These are phyloP conservation scores for Ceriops tagal DNA, from an alignment of 345 rosid genomes.

Conservation along the genomic window DNA sequence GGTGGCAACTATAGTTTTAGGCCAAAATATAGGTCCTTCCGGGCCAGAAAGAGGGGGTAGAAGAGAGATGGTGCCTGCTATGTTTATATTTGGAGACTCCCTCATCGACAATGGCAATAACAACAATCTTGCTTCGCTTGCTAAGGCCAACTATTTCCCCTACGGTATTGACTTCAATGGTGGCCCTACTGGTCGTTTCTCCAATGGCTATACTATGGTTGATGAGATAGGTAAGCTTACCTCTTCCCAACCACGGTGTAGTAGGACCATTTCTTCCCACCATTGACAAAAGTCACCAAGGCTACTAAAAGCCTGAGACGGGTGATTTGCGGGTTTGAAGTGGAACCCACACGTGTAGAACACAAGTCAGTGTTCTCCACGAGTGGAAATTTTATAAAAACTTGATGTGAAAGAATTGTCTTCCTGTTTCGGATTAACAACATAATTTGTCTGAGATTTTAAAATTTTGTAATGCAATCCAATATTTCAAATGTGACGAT, in stretches of 20 bases:
- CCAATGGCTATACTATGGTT: slow-evolving; percentile 93
- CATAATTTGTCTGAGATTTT: too few species aligned
- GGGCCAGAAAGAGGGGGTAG: slow-evolving; percentile 23
- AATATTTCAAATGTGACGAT: too few species aligned
- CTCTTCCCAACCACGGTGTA: neutral
- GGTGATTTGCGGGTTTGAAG: too few species aligned
- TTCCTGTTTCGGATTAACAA: too few species aligned
- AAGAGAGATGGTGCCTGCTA: slow-evolving; percentile 66
- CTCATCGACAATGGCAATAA: slow-evolving; percentile 94
- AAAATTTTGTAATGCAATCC: too few species aligned
- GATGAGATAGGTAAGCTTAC: slow-evolving; percentile 62
- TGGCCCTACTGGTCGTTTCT: slow-evolving; percentile 98
- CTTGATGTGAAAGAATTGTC: too few species aligned
- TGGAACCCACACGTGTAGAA: too few species aligned
- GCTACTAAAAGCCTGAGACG: too few species aligned
- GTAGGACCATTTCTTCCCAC: neutral
- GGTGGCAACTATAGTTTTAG: neutral
- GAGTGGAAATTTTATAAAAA: too few species aligned
- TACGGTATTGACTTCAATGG: slow-evolving; percentile 94
- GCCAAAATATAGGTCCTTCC: slow-evolving; percentile 16
- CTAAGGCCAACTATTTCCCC: slow-evolving; percentile 92
- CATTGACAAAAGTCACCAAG: too few species aligned
- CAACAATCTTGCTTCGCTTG: slow-evolving; percentile 77
- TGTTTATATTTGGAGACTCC: slow-evolving; percentile 96
- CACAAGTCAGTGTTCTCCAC: too few species aligned